Evolutionary conservation across 2,329 filamentous ascomycete species (phyloP).

Genomic region (Venturia effusa): DNA sequence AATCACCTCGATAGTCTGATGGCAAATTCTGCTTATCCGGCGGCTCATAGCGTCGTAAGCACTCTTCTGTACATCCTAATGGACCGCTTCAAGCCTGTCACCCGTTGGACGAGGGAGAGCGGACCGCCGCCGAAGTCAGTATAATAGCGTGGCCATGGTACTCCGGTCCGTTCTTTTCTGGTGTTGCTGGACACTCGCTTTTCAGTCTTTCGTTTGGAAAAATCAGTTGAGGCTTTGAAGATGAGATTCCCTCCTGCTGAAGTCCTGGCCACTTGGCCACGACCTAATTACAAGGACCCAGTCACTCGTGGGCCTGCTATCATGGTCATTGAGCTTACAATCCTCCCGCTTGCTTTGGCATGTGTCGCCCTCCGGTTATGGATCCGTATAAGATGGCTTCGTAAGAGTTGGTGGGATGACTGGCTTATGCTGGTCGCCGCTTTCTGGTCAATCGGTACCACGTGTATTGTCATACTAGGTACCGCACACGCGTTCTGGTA

Average conservation of each 20-base stretch:
- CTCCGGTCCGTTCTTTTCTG: background rate
- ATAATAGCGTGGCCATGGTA: background rate
- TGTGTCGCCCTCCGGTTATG: slow-evolving; percentile 25
- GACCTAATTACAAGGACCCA: slow-evolving; percentile 11
- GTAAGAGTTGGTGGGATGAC: slow-evolving; percentile 29
- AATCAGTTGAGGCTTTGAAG: background rate
- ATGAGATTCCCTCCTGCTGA: slow-evolving; percentile 9
- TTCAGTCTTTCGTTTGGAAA: slow-evolving; percentile 1
- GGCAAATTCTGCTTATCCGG: background rate
- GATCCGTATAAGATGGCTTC: slow-evolving; percentile 25
- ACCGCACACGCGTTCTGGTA: background rate
- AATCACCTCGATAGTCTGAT: background rate
- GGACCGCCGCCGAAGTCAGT: background rate
- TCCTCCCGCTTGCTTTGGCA: slow-evolving; percentile 26
- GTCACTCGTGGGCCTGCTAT: slow-evolving; percentile 11
- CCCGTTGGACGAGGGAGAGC: background rate
- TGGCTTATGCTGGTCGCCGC: slow-evolving; percentile 27
- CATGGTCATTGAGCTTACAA: slow-evolving; percentile 19
- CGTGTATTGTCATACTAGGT: slow-evolving; percentile 7
- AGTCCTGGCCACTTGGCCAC: slow-evolving; percentile 9
- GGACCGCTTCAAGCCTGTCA: background rate
- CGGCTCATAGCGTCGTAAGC: background rate
- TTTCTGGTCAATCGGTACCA: slow-evolving; percentile 17
- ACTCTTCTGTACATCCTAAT: background rate
- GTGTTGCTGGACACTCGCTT: background rate